Base-by-base conservation (phyloP, 805 yeast species). In the Dipodascus albidus region DNA sequence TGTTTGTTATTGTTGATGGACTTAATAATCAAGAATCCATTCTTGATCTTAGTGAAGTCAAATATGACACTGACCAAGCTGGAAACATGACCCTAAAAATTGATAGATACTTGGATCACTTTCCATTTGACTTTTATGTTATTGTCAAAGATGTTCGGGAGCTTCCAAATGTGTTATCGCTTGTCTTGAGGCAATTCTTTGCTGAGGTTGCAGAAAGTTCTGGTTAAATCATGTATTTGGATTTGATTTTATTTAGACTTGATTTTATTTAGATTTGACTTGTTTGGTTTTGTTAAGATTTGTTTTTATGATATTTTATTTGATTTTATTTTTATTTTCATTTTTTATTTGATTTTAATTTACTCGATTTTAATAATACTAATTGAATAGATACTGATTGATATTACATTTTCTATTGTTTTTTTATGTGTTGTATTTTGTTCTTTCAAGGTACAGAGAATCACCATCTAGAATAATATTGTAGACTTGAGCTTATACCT, bases 91-190 rank as follows among this genome's bases (percentile, higher is more conserved):
- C 78, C 48, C 72, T 95, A 58, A 77, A 83, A 64, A 93, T 93
- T 55, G 83, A 81, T 55, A 86, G 83, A 60, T 93, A 93, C 64
- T 76, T 93, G 67, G 96, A 91, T 61, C 78, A 86, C 24, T 93
- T 93, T 82, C 98, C 99, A 61, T 93, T 93, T 69, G 98, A 93
- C 65, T 93, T 85, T 66, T 93, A 91, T 65, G 96, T 91, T 55
- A 91, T 95, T 59, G 97, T 93, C 23, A 82, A 86, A 60, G 82
- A 91, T 64, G 85, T 95, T 59, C 77, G 77, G 50, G 98, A 91
- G 69, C 75, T 93, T 41, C 99, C 99, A 15, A 87, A 83, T 64
- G 89, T 93, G 84, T 74, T 93, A 53, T 81, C 97, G 1, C 74
- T 85, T 59, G 91, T 95, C 57, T 75, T 93, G 55, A 81, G 98